These are phyloP conservation scores for Eimeria necatrix DNA, from an alignment of 169 alveolate species.

Conservation along the genomic window DNA sequence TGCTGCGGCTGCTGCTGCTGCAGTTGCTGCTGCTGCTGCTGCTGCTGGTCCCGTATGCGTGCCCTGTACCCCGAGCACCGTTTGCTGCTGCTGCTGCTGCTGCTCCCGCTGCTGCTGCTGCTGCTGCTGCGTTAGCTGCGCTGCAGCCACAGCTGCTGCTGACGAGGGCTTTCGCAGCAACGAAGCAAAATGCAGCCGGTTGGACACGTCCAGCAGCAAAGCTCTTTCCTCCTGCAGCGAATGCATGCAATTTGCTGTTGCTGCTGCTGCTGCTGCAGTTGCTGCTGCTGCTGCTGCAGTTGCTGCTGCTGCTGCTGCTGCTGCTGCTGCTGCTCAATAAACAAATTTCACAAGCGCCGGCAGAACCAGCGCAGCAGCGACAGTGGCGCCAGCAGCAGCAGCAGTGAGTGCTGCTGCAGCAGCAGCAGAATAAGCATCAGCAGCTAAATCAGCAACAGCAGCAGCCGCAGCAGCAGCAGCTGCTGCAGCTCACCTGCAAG, in stretches of 20 bases:
- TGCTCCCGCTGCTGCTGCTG: conserved; percentile 22
- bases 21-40: background rate
- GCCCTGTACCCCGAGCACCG: background rate
- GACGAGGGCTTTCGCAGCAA: background rate
- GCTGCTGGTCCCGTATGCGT: background rate
- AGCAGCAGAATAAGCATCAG: background rate
- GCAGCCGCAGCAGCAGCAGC: background rate
- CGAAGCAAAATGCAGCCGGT: conserved; percentile 14
- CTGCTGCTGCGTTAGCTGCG: background rate
- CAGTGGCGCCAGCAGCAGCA: background rate
- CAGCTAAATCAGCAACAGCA: background rate
- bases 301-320: background rate
- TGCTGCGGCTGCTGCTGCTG: background rate
- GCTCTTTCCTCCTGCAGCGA: conserved; percentile 55
- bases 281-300: background rate
- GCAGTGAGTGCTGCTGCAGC: background rate
- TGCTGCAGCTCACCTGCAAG: conserved; percentile 2
- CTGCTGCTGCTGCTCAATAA: background rate
- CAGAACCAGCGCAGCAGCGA: background rate
- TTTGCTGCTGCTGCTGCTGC: background rate
- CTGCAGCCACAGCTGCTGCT: background rate
- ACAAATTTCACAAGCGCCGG: background rate
- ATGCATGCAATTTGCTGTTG: too few species aligned
- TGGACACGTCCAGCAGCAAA: conserved; percentile 36
- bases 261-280: too few species aligned